Conservation (phyloP, 73 alveolate genomes). For the Effrenium voratum region DNA sequence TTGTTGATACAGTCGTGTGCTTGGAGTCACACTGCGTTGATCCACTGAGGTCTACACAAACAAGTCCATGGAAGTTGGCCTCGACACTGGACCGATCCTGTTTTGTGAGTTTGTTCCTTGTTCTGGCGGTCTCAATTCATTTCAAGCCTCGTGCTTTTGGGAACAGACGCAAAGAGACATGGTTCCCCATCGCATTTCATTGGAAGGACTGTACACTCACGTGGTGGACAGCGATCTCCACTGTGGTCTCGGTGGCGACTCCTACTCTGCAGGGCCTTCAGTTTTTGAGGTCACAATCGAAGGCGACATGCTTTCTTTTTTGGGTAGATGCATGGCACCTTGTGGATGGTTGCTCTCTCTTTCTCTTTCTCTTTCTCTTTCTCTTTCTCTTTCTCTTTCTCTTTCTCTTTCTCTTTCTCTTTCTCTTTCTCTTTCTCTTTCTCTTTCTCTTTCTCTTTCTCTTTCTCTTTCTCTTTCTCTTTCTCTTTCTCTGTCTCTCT, state of each 20-base stretch:
- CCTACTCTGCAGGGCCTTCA: background rate
- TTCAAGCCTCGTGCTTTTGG: too few relatives aligned
- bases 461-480: background rate
- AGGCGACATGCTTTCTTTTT: too few relatives aligned
- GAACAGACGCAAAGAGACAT: too few relatives aligned
- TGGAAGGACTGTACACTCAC: slow-evolving; percentile 45
- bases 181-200: too few relatives aligned
- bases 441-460: background rate
- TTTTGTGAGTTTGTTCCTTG: background rate
- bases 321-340: too few relatives aligned
- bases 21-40: too few relatives aligned
- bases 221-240: slow-evolving; percentile 65
- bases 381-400: background rate
- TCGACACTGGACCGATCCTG: slow-evolving; percentile 33
- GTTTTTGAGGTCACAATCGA: too few relatives aligned
- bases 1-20: too few relatives aligned
- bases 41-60: slow-evolving; percentile 40
- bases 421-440: background rate
- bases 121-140: background rate
- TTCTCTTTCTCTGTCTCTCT: background rate
- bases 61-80: slow-evolving; percentile 59
- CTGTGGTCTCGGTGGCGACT: slow-evolving; percentile 45
- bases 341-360: too few relatives aligned
- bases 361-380: background rate
- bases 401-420: background rate